Conservation (phyloP, 2,329 filamentous ascomycete species). For the Nannizzia gypsea region DNA sequence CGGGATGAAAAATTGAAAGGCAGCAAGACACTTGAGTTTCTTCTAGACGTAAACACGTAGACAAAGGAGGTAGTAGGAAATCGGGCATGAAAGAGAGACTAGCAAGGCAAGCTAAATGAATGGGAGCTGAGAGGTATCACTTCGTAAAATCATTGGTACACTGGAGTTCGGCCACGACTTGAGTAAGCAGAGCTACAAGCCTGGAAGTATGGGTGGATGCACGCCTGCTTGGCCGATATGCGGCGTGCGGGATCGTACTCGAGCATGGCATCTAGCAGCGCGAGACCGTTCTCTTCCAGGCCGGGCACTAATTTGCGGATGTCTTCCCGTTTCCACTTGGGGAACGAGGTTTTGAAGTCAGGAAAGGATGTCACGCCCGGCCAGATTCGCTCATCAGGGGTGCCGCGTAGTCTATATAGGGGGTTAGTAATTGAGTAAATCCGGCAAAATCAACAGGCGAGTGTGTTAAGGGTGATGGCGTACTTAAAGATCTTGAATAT, state of each 20-base stretch:
- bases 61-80: neutral
- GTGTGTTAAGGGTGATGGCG: constrained; percentile 19
- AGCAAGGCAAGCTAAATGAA: neutral
- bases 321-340: constrained; percentile 71
- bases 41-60: neutral
- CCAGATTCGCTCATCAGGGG: constrained; percentile 70
- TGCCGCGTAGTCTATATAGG: constrained; percentile 56
- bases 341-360: constrained; percentile 85
- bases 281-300: constrained; percentile 51
- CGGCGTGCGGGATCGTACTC: constrained; percentile 79
- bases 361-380: constrained; percentile 89
- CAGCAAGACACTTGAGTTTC: neutral
- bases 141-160: constrained; percentile 27
- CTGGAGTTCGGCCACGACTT: constrained; percentile 27
- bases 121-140: neutral
- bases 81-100: neutral
- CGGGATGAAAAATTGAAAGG: neutral
- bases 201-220: constrained; percentile 71
- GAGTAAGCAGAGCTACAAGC: constrained; percentile 40
- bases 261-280: constrained; percentile 53
- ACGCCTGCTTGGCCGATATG: constrained; percentile 80
- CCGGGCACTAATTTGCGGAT: constrained; percentile 55
- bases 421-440: neutral
- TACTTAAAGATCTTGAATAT: constrained; percentile 93
- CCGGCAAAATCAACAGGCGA: too few relatives aligned